A percentile compares a stretch with the other conserved stretches of the same genome.
These are phyloP conservation scores for Plasmodium sp. DNA, from an alignment of 169 alveolate species.

Conservation along the genomic window DNA sequence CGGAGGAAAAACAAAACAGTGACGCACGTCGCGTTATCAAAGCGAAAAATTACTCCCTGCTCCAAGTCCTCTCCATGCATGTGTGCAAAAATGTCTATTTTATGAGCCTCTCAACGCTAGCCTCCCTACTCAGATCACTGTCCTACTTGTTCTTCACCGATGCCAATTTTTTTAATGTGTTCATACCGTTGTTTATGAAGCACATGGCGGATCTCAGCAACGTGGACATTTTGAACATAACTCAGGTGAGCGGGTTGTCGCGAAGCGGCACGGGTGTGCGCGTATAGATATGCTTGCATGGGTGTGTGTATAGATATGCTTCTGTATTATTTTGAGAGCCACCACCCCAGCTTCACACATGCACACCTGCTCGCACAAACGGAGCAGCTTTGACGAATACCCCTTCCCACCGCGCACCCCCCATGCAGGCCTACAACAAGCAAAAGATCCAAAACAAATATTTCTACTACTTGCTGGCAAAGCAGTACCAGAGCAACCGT, in stretches of 20 bases:
- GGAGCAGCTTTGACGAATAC: not conserved
- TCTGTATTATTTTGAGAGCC: not conserved
- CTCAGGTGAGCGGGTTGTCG: conserved; percentile 32
- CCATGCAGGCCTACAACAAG: conserved; percentile 52
- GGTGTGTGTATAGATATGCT: conserved; percentile 8
- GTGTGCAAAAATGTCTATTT: conserved; percentile 73
- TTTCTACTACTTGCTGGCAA: conserved; percentile 55
- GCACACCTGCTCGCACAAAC: not conserved
- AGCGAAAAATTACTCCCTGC: conserved; percentile 42
- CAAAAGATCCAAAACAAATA: conserved; percentile 59
- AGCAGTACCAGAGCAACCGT: conserved; percentile 39
- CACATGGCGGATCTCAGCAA: conserved; percentile 30
- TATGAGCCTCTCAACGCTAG: conserved; percentile 48
- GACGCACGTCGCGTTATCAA: conserved; percentile 24
- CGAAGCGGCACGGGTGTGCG: not conserved
- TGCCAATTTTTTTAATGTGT: conserved; percentile 51
- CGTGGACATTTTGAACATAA: conserved; percentile 69
- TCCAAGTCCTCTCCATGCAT: conserved; percentile 56
- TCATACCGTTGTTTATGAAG: conserved; percentile 61
- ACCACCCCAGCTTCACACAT: not conserved
- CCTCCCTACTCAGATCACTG: conserved; percentile 55
- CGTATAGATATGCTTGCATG: conserved; percentile 9
- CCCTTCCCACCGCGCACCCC: not conserved
- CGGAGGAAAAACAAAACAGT: not conserved
- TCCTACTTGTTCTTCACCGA: conserved; percentile 52